Evolutionary conservation across 805 yeast species (phyloP), one percentile per base, ranked within the genome.

Genomic region (Zygoascus tannicola): DNA sequence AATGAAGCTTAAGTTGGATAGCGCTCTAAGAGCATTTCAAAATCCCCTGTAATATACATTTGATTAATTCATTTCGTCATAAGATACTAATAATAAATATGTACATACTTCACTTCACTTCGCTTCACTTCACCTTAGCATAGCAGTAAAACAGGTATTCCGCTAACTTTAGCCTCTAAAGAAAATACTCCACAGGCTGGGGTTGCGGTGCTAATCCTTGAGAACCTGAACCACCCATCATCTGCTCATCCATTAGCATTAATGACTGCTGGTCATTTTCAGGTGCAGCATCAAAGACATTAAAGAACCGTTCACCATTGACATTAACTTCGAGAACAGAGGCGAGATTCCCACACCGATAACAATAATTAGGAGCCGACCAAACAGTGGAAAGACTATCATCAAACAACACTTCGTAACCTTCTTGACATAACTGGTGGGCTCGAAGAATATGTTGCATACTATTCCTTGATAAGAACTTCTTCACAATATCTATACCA

Each of bases 281-380:
- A 0, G 97, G 97, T 5, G 97, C 92, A 12, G 96, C 97, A 50
- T 86, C 97, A 63, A 92, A 92, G 1, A 94, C 95, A 58, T 92
- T 92, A 64, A 90, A 92, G 54, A 68, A 75, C 49, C 76, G 72
- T 43, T 76, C 79, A 38, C 84, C 81, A 21, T 79, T 76, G 40
- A 74, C 76, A 52, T 74, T 75, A 4, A 92, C 78, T 61, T 92
- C 98, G 50, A 92, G 70, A n/a, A 92, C 88, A n/a, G 95, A 84
- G 3, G 98, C 98, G 59, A 86, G 78, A 59, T 92, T 92, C 0
- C 98, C 98, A 62, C 99, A 92, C 49, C 98, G 64, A 57, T 92
- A 92, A 59, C 98, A 92, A 59, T 92, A 92, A 59, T 92, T 92
- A 0, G 99, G 99, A 0, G 98, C 98, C 0, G 92, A 81, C 99